These are phyloP conservation scores for Bipolaris cookei DNA, from an alignment of 2,329 filamentous ascomycete species.

Conservation along the genomic window DNA sequence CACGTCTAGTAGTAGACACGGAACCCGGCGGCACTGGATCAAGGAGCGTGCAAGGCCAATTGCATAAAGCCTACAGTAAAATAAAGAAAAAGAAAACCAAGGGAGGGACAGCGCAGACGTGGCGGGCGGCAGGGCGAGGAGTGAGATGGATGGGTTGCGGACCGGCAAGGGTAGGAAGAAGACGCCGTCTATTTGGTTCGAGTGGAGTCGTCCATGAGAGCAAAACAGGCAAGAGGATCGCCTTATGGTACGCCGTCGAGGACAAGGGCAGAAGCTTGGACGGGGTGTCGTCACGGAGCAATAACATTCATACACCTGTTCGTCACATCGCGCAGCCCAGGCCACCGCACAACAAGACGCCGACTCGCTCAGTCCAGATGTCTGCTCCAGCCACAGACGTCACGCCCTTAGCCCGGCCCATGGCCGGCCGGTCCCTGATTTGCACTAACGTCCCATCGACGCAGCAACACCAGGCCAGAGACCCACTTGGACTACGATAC, in stretches of 20 bases:
- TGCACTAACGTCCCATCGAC: neutral
- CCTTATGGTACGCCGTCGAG: slow-evolving; percentile 8
- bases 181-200: slow-evolving; percentile 1
- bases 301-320: slow-evolving; percentile 8
- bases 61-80: slow-evolving; percentile 1
- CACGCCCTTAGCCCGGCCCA: neutral
- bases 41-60: slow-evolving; percentile 10
- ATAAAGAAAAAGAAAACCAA: neutral
- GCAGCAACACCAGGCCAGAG: neutral
- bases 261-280: slow-evolving; percentile 13
- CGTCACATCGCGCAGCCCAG: slow-evolving; percentile 1
- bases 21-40: slow-evolving; percentile 14
- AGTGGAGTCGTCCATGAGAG: slow-evolving; percentile 9
- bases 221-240: slow-evolving; percentile 22
- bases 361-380: neutral
- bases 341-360: neutral
- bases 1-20: slow-evolving; percentile 13
- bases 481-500: neutral
- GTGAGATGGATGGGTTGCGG: neutral
- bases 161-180: slow-evolving; percentile 2
- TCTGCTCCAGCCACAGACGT: slow-evolving; percentile 1
- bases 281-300: slow-evolving; percentile 7
- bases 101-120: neutral
- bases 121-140: neutral
- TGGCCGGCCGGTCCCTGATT: slow-evolving; percentile 1